A percentile compares a stretch with the other conserved stretches of the same genome.
Evolutionary conservation across 768 basidiomycete species (phyloP).

Genomic region (Suillus subaureus): DNA sequence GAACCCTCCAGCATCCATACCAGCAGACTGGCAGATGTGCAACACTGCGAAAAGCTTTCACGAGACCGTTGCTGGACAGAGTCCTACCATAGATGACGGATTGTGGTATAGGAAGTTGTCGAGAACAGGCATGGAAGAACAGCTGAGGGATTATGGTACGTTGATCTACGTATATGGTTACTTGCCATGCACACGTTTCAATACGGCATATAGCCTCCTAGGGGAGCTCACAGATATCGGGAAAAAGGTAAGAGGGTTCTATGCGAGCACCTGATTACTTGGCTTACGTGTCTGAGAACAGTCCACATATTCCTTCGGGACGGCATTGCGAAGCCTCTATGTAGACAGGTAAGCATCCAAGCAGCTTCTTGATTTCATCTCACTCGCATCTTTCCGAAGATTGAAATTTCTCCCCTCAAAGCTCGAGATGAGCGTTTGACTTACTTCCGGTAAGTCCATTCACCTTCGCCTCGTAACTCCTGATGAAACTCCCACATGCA

Average conservation of each 20-base stretch:
- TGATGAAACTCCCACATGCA: not conserved
- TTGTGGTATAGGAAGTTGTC: constrained; percentile 49
- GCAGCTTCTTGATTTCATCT: not conserved
- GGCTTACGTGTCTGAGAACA: constrained; percentile 24
- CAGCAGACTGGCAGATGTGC: constrained; percentile 71
- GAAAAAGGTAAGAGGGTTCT: constrained; percentile 13
- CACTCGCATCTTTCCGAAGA: constrained; percentile 35
- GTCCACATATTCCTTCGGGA: constrained; percentile 70
- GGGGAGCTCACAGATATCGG: constrained; percentile 73
- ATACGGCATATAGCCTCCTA: constrained; percentile 49
- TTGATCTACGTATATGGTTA: not conserved
- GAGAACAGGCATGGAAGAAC: constrained; percentile 59
- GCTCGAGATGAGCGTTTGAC: not conserved
- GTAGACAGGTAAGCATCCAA: constrained; percentile 53
- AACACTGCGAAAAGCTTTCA: constrained; percentile 53
- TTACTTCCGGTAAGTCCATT: not conserved
- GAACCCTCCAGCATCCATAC: constrained; percentile 63
- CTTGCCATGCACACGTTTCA: not conserved
- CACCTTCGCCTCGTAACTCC: not conserved
- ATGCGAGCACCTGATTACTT: constrained; percentile 8
- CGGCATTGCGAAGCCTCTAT: constrained; percentile 62
- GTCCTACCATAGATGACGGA: constrained; percentile 26
- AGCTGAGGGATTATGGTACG: constrained; percentile 63
- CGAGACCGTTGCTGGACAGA: constrained; percentile 40
- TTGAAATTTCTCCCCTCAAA: constrained; percentile 62